Base-by-base conservation (phyloP, 139 green algal genomes). In the Chlamydomonas applanata region DNA sequence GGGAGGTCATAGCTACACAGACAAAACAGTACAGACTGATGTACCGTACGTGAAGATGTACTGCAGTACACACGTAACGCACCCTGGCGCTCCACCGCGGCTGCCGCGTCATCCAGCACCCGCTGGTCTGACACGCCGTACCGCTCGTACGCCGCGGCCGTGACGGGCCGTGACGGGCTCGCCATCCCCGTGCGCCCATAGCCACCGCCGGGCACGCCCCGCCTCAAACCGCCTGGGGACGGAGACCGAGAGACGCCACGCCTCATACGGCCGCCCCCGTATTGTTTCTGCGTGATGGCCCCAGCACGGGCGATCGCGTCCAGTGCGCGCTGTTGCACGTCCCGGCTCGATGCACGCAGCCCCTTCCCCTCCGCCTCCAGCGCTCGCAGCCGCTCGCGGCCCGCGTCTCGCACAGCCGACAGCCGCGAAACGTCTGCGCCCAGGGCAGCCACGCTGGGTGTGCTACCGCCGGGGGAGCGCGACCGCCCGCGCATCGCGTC, bases 221-320 rank as follows among this genome's bases (percentile, higher is more conserved):
- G 71, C 40, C 40, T 49, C 25, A 20, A 71, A 29, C 24, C 62
- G 52, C 46, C 24, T 25, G 33, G 74, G 49, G 72, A 80, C 24
- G 67, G 46, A 22, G 59, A 75, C n/a, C n/a, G 66, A n/a, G 66
- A 75, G 34, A 67, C 65, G 46, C 24, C 13, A 13, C 17, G 5
- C 17, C 40, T 32, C 1, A 64, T 45, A 59, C 59, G 67, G 25
- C 35, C 57, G 40, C 35, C 20, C 53, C 53, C 22, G 56, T 40
- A 35, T n/a, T 40, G 17, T 13, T 57, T 53, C 34, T 24, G 27
- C 49, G 65, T 77, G 33, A 78, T 77, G 27, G 44, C 56, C 40
- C 69, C 45, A 56, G 57, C 73, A 35, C 64, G 56, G 27, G 62
- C 69, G 67, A 84, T 81, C 24, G 68, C 79, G 19, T 81, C 54